Evolutionary conservation across 495 filamentous ascomycete species (phyloP).

Genomic region (Neurospora sp.): DNA sequence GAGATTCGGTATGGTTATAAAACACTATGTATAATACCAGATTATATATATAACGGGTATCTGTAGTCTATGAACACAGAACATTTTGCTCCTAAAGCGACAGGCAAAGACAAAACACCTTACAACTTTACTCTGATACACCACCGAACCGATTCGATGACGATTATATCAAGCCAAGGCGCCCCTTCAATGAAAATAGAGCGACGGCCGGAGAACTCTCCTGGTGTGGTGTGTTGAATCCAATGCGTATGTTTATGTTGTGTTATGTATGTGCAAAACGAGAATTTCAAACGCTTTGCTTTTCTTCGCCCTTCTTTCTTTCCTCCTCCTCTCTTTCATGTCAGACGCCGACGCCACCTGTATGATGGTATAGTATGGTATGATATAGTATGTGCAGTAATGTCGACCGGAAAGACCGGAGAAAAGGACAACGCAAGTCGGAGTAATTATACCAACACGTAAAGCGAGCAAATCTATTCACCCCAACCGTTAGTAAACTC

Average conservation of each 20-base stretch:
- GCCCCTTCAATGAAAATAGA: neutral
- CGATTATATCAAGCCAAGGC: neutral
- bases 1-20: neutral
- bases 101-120: too few relatives aligned
- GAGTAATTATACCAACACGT: slow-evolving; percentile 33
- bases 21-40: neutral
- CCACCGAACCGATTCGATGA: neutral
- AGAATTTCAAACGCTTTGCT: neutral
- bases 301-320: neutral
- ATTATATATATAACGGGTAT: neutral
- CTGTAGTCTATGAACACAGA: neutral
- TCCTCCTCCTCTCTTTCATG: neutral
- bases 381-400: neutral
- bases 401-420: neutral
- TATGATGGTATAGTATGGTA: neutral
- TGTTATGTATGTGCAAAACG: neutral
- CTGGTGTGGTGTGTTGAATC: neutral
- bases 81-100: too few relatives aligned
- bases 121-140: neutral
- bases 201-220: neutral
- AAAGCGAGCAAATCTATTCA: slow-evolving; percentile 44
- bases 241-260: neutral
- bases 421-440: neutral
- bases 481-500: slow-evolving; percentile 3
- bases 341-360: neutral